phyloP scores from a whole-genome alignment of 2,329 filamentous ascomycete genomes.

The Metarhizium guizhouense region DNA sequence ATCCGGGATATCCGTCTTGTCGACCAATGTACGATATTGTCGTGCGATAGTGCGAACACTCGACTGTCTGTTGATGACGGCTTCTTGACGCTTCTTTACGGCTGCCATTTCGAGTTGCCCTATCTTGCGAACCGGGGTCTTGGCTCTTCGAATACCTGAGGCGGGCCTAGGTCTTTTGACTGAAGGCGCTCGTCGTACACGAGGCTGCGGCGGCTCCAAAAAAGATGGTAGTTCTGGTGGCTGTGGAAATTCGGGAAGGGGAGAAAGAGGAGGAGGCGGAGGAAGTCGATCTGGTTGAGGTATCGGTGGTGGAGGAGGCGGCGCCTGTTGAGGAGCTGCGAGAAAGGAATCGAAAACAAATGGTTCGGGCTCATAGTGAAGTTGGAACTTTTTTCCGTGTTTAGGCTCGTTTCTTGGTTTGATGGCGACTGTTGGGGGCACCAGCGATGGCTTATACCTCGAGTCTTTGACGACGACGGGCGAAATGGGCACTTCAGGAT shows the following conservation, averaged over 20 bases:
- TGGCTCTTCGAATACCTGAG: slow-evolving; percentile 24
- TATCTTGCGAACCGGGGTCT: slow-evolving; percentile 41
- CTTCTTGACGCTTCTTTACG: slow-evolving; percentile 11
- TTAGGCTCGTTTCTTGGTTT: neutral
- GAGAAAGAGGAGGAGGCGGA: neutral
- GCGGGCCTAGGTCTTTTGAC: slow-evolving; percentile 2
- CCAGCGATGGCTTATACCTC: neutral
- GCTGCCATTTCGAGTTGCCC: slow-evolving; percentile 36
- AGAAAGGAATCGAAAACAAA: neutral
- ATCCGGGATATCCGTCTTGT: slow-evolving; percentile 24
- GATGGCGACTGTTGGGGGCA: neutral
- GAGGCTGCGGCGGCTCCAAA: neutral
- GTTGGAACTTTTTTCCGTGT: neutral
- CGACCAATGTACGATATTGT: slow-evolving; percentile 39
- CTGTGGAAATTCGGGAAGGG: neutral
- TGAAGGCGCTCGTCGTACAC: slow-evolving; percentile 4
- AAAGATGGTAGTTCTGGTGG: neutral
- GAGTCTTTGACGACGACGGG: neutral
- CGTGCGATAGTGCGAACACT: slow-evolving; percentile 41
- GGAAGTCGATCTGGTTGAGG: neutral
- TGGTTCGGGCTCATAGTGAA: neutral
- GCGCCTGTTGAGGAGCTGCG: neutral
- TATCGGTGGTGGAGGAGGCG: neutral
- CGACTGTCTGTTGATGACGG: slow-evolving; percentile 22
- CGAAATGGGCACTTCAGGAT: slow-evolving; percentile 3